Conservation (phyloP, 2,329 filamentous ascomycete genomes). For the Chrysoporthe cubensis region DNA sequence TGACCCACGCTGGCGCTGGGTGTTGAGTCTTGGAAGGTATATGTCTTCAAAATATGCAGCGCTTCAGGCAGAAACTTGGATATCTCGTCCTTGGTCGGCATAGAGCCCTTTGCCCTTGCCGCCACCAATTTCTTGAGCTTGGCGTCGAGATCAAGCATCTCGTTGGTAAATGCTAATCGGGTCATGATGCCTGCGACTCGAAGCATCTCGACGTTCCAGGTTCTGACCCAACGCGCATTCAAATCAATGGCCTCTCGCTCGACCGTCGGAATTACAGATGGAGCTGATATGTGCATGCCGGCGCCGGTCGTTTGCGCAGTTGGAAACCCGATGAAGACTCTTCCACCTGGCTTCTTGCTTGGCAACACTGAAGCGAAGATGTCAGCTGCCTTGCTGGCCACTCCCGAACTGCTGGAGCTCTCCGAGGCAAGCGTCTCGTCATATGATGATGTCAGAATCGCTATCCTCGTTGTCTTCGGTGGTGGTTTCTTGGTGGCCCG, state of each 20-base stretch:
- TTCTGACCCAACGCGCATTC: conserved; percentile 91
- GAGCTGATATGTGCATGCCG: conserved; percentile 91
- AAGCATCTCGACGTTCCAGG: conserved; percentile 94
- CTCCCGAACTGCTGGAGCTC: conserved; percentile 50
- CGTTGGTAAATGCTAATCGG: conserved; percentile 82
- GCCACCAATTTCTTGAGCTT: conserved; percentile 53
- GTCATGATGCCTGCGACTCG: conserved; percentile 89
- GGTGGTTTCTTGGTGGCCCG: conserved; percentile 97
- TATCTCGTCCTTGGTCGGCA: conserved; percentile 67
- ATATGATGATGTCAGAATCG: conserved; percentile 89
- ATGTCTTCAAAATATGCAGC: conserved; percentile 82
- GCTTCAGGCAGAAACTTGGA: conserved; percentile 75
- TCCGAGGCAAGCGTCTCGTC: conserved; percentile 75
- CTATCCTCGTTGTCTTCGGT: conserved; percentile 82
- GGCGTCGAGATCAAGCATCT: conserved; percentile 76
- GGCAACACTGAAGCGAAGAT: conserved; percentile 91
- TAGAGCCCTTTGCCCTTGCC: conserved; percentile 44
- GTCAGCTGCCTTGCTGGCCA: conserved; percentile 65
- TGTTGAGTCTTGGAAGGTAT: conserved; percentile 87
- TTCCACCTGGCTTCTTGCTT: conserved; percentile 77
- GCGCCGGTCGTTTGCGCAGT: conserved; percentile 96
- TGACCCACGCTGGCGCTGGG: conserved; percentile 82
- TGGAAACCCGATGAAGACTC: conserved; percentile 96
- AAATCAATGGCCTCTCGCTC: conserved; percentile 96
- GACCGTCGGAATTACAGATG: conserved; percentile 94